These are phyloP conservation scores for Stephanodiscus triporus DNA, from an alignment of 108 stramenopile species.

Conservation along the genomic window DNA sequence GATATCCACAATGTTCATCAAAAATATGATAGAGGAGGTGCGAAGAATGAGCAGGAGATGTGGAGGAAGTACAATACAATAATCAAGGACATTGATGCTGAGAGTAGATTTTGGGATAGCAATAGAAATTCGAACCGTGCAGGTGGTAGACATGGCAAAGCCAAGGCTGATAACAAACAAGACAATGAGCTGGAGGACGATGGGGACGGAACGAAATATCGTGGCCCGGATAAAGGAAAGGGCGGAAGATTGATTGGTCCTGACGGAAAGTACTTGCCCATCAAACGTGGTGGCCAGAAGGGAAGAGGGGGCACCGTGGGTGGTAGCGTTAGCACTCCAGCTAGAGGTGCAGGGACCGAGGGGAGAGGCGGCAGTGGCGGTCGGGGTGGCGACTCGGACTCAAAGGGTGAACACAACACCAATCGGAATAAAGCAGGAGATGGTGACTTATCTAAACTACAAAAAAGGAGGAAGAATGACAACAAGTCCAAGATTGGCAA, in stretches of 20 bases:
- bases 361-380: conserved; percentile 22
- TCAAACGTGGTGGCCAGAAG: conserved; percentile 54
- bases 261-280: conserved; percentile 74
- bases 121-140: conserved; percentile 42
- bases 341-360: conserved; percentile 13
- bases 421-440: conserved; percentile 25
- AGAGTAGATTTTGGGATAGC: conserved; percentile 72
- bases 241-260: conserved; percentile 81
- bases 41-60: conserved; percentile 48
- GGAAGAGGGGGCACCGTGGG: conserved; percentile 5
- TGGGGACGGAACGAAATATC: conserved; percentile 55
- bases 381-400: conserved; percentile 9
- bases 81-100: conserved; percentile 61
- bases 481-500: conserved; percentile 71
- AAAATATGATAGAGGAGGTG: conserved; percentile 36
- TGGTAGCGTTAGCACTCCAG: conserved; percentile 8
- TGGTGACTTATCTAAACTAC: conserved; percentile 56
- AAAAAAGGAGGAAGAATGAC: conserved; percentile 68
- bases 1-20: conserved; percentile 70
- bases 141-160: background rate
- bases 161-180: conserved; percentile 13
- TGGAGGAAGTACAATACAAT: conserved; percentile 70
- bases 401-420: conserved; percentile 10
- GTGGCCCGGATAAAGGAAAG: conserved; percentile 85
- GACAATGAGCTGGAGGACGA: conserved; percentile 27